Conservation (phyloP, 2,329 filamentous ascomycete species). For the Ilyonectria mors-panacis region DNA sequence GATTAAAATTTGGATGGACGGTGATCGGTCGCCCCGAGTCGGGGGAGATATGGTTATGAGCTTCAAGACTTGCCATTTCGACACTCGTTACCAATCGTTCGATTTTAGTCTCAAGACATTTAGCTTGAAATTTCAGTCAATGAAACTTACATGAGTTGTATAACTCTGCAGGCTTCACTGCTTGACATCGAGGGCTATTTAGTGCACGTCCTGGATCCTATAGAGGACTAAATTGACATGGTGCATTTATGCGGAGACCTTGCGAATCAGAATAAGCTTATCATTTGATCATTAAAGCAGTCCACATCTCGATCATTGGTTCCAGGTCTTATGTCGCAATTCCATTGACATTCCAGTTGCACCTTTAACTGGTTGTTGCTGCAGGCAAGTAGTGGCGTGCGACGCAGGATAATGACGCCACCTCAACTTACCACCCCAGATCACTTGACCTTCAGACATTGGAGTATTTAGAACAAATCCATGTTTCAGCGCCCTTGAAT, state of each 20-base stretch:
- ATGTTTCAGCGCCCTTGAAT: background rate
- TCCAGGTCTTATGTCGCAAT: background rate
- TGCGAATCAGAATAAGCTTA: constrained; percentile 9
- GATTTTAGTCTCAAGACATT: background rate
- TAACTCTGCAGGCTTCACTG: background rate
- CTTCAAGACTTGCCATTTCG: constrained; percentile 54
- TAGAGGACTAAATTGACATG: background rate
- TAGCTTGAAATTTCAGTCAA: background rate
- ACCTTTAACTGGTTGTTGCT: background rate
- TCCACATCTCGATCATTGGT: background rate
- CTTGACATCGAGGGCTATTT: background rate
- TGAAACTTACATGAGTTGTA: background rate
- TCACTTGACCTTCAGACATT: background rate
- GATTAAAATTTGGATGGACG: constrained; percentile 63
- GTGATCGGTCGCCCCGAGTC: constrained; percentile 64
- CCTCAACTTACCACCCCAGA: background rate
- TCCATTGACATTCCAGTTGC: background rate
- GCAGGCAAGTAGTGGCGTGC: constrained; percentile 18
- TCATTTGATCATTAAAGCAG: background rate
- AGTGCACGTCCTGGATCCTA: background rate
- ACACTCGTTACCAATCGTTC: background rate
- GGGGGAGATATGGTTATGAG: constrained; percentile 63
- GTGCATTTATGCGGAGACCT: constrained; percentile 14
- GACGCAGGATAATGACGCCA: constrained; percentile 10
- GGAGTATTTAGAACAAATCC: background rate